Base-by-base conservation (phyloP, 1,284 basidiomycete genomes). In the Pterula multifida region DNA sequence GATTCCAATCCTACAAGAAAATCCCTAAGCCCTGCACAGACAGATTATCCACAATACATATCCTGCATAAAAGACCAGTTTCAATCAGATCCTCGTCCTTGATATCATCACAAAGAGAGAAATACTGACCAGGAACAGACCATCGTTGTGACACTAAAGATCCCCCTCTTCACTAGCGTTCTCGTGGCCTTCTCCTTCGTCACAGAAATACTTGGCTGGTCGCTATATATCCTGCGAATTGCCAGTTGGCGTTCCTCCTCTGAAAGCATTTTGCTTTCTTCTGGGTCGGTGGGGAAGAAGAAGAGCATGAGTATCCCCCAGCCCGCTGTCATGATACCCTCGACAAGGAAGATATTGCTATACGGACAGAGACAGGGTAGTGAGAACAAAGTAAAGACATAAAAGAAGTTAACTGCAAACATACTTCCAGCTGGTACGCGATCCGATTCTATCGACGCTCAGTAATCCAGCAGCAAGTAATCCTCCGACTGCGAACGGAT, bases 121-220 rank as follows among this genome's bases (percentile, higher is more conserved):
- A 17, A 17, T 6, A n/a, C 39, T n/a, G 9, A 42, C 39, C 39
- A 42, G 19, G 19, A 6, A 36, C 26, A 49, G 26, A 11, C 32
- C 26, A 47, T 11, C 4, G 45, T 28, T 4, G 4, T 47, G 19
- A 47, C 19, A 23, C 26, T 47, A 19, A 47, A 23, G 6, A 47
- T 25, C 26, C 23, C 45, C 22, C 45, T 24, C 45, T 47, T 47
- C 13, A 47, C 24, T 3, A 47, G 24, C 11, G 9, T 26, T 13
- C 23, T 28, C 23, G 4, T 25, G 11, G 19, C 26, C 23, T 28
- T 9, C 23, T 47, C 45, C 15, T n/a, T 47, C 11, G 35, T 49
- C 47, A 24, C 51, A 50, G 22, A 48, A 21, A 54, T 51, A 23
- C 22, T 26, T 28, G 45, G 45, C 45, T 47, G 45, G 19, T 47